Evolutionary conservation across 768 basidiomycete species (phyloP).

Genomic region (Suillus hirtellus): DNA sequence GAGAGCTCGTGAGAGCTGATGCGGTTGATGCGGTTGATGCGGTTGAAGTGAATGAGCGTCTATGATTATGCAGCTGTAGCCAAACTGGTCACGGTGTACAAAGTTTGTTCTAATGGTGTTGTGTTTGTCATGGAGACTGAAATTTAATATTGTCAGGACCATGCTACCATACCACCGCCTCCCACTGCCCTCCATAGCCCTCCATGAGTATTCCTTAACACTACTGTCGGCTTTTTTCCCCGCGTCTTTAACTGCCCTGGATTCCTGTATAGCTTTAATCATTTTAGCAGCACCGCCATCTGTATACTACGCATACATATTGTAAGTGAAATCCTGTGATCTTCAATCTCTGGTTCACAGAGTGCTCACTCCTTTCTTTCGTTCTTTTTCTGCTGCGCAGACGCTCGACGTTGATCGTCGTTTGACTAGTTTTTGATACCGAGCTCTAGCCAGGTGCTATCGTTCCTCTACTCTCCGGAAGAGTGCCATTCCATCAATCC

Average conservation of each 20-base stretch:
- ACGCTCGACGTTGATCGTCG: slow-evolving; percentile 71
- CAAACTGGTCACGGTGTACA: background rate
- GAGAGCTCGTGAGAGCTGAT: background rate
- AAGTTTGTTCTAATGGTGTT: background rate
- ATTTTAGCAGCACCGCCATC: background rate
- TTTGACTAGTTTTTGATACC: slow-evolving; percentile 33
- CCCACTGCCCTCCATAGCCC: background rate
- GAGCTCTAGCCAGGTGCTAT: slow-evolving; percentile 43
- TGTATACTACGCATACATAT: slow-evolving; percentile 5
- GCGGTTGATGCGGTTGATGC: background rate
- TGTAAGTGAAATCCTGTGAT: background rate
- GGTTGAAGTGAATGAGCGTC: background rate
- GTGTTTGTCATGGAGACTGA: slow-evolving; percentile 25
- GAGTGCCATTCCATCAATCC: slow-evolving; percentile 34
- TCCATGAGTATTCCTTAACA: slow-evolving; percentile 5
- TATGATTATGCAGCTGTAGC: background rate
- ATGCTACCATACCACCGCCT: background rate
- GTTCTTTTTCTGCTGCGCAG: slow-evolving; percentile 41
- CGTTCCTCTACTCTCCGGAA: slow-evolving; percentile 52
- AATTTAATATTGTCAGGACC: background rate
- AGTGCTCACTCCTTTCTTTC: slow-evolving; percentile 5
- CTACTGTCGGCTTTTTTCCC: background rate
- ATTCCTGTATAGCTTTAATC: slow-evolving; percentile 1
- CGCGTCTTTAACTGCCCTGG: background rate
- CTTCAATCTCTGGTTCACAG: background rate